phyloP scores from a whole-genome alignment of 2,329 filamentous ascomycete species.

The Neophaeococcomyces mojaviensis region DNA sequence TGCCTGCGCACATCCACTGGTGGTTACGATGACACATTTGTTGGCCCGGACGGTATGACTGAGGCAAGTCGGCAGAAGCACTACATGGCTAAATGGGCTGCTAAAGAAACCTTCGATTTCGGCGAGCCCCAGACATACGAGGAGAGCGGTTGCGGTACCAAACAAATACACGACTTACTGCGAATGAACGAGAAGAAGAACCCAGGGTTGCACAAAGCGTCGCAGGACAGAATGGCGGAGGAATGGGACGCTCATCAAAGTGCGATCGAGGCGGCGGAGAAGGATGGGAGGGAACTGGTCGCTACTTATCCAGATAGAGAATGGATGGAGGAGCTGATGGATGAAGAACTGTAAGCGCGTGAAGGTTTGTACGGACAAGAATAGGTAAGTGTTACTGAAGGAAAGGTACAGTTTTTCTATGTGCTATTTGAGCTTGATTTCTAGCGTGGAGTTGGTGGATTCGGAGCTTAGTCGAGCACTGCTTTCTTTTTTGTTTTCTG shows the following conservation, averaged over 20 bases:
- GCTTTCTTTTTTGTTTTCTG: too few species aligned
- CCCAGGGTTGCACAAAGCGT: background rate
- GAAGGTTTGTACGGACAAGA: too few species aligned
- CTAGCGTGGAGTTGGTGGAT: too few species aligned
- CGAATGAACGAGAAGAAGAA: constrained; percentile 3
- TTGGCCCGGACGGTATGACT: constrained; percentile 6
- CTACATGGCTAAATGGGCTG: constrained; percentile 6
- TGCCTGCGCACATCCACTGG: background rate
- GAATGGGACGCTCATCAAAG: constrained; percentile 7
- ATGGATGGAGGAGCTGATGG: constrained; percentile 4
- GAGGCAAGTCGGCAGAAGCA: constrained; percentile 2
- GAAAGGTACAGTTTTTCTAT: too few species aligned
- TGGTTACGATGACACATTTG: constrained; percentile 3
- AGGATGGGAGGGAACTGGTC: background rate
- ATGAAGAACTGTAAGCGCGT: constrained; percentile 1
- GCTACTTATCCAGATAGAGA: constrained; percentile 10
- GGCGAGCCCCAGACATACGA: constrained; percentile 8
- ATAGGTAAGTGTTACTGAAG: too few species aligned
- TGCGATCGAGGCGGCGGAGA: constrained; percentile 2
- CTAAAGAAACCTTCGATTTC: background rate
- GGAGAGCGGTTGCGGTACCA: constrained; percentile 3
- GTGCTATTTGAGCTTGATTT: too few species aligned
- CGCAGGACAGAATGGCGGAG: background rate
- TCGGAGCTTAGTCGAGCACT: too few species aligned
- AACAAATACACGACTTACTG: constrained; percentile 4